Percentiles rank a stretch among this genome's conserved stretches.
Conservation (phyloP, 495 filamentous ascomycete genomes). For the Penicillium silybi region DNA sequence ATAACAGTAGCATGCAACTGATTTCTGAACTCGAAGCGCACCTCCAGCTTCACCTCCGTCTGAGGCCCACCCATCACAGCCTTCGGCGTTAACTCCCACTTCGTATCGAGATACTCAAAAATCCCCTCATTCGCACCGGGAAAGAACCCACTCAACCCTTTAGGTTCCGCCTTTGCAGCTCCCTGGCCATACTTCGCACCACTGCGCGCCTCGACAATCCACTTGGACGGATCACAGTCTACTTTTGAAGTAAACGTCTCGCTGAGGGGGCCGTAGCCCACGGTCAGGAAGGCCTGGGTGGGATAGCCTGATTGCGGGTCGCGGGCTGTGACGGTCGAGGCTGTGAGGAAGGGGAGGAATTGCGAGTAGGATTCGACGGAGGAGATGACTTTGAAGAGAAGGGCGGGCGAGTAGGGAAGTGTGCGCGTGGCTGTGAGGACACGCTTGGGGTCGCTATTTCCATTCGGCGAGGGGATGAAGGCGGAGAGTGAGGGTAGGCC, state of each 20-base stretch:
- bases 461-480: slow-evolving; percentile 27
- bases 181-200: slow-evolving; percentile 46
- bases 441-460: slow-evolving; percentile 27
- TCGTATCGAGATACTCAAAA: slow-evolving; percentile 71
- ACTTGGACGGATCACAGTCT: slow-evolving; percentile 59
- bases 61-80: slow-evolving; percentile 28
- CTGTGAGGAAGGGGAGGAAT: slow-evolving; percentile 84
- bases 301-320: slow-evolving; percentile 57
- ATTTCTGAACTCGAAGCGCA: slow-evolving; percentile 80
- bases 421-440: slow-evolving; percentile 67
- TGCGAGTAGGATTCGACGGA: slow-evolving; percentile 74
- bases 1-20: slow-evolving; percentile 78
- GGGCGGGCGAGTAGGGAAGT: slow-evolving; percentile 68
- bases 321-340: slow-evolving; percentile 64
- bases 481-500: slow-evolving; percentile 34
- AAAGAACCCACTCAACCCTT: slow-evolving; percentile 24
- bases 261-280: slow-evolving; percentile 78
- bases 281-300: slow-evolving; percentile 68
- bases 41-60: slow-evolving; percentile 69
- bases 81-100: slow-evolving; percentile 64
- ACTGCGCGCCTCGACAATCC: slow-evolving; percentile 71
- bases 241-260: slow-evolving; percentile 76
- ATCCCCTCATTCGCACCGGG: slow-evolving; percentile 50
- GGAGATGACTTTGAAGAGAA: slow-evolving; percentile 77
- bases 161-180: not conserved